These are phyloP conservation scores for Phylloporus sp. DNA, from an alignment of 768 basidiomycete genomes.

Conservation along the genomic window DNA sequence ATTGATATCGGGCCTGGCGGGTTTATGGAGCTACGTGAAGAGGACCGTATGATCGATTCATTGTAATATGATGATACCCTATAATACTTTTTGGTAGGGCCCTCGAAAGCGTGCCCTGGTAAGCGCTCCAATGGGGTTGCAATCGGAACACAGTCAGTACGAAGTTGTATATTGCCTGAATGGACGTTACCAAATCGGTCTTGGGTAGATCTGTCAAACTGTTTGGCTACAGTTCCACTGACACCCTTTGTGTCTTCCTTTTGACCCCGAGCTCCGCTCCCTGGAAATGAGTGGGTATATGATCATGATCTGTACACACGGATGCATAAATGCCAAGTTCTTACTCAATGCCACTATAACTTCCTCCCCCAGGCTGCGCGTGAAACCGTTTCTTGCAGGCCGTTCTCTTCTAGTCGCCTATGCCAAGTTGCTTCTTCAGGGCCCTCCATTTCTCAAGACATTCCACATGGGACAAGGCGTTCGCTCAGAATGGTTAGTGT, in stretches of 20 bases:
- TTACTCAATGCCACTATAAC: constrained; percentile 30
- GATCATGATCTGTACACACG: constrained; percentile 34
- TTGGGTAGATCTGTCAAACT: constrained; percentile 31
- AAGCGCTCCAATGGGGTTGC: constrained; percentile 30
- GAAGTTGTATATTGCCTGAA: constrained; percentile 31
- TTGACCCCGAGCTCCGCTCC: constrained; percentile 39
- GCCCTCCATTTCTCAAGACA: constrained; percentile 27
- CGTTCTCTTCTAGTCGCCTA: constrained; percentile 22
- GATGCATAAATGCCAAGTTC: constrained; percentile 36
- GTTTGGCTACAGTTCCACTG: constrained; percentile 31
- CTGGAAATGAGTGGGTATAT: constrained; percentile 39
- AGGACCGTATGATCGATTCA: constrained; percentile 65
- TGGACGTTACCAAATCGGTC: constrained; percentile 34
- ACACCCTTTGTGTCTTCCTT: constrained; percentile 37
- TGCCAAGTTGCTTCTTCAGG: constrained; percentile 28
- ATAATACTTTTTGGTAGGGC: constrained; percentile 46
- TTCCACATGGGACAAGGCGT: constrained; percentile 35
- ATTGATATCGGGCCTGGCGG: constrained; percentile 85
- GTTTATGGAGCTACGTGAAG: constrained; percentile 94
- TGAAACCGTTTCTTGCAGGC: constrained; percentile 21
- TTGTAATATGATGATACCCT: constrained; percentile 38
- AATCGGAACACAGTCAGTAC: constrained; percentile 23
- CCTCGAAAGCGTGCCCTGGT: constrained; percentile 12
- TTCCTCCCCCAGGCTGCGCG: constrained; percentile 23
- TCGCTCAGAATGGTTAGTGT: constrained; percentile 36